Percentiles rank a stretch among this genome's conserved stretches.
phyloP scores from a whole-genome alignment of 139 green algal genomes.

The Parachlorella kessleri region DNA sequence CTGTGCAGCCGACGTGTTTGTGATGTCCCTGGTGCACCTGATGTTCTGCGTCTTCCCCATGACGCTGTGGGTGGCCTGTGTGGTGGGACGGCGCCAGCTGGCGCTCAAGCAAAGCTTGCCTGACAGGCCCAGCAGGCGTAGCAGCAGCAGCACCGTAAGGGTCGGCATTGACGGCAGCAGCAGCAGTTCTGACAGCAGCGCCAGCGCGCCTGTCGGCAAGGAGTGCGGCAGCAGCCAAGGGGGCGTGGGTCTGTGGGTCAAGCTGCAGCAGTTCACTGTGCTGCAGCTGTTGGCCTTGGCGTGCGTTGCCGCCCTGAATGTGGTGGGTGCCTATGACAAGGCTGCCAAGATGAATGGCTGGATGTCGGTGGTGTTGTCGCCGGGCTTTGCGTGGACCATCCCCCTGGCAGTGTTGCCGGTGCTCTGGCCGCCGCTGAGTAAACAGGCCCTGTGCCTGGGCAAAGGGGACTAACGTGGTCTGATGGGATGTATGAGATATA shows the following conservation, averaged over 20 bases:
- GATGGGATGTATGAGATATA: no score
- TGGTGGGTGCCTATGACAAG: constrained; percentile 5
- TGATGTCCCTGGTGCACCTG: constrained; percentile 29
- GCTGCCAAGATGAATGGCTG: constrained; percentile 1
- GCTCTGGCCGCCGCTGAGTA: no score
- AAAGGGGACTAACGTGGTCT: no score
- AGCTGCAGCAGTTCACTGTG: constrained; percentile 12
- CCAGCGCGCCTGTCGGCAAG: no score
- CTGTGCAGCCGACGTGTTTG: constrained; percentile 40
- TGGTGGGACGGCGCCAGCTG: constrained; percentile 31
- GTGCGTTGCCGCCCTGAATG: not conserved
- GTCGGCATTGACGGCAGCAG: not conserved
- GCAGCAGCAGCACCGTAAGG: not conserved
- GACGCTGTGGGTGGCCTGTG: constrained; percentile 53
- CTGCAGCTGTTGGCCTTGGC: not conserved
- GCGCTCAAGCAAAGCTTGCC: not conserved
- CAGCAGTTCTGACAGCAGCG: constrained; percentile 6
- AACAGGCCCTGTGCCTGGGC: not conserved
- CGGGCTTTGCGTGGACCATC: constrained; percentile 42
- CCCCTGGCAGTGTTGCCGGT: constrained; percentile 36
- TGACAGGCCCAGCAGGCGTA: not conserved
- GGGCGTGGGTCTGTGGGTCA: not conserved
- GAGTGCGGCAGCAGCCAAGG: not conserved
- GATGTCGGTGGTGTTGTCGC: constrained; percentile 26
- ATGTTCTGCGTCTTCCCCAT: constrained; percentile 39